Conservation (phyloP, 1,284 basidiomycete genomes). For the Fomes fomentarius region DNA sequence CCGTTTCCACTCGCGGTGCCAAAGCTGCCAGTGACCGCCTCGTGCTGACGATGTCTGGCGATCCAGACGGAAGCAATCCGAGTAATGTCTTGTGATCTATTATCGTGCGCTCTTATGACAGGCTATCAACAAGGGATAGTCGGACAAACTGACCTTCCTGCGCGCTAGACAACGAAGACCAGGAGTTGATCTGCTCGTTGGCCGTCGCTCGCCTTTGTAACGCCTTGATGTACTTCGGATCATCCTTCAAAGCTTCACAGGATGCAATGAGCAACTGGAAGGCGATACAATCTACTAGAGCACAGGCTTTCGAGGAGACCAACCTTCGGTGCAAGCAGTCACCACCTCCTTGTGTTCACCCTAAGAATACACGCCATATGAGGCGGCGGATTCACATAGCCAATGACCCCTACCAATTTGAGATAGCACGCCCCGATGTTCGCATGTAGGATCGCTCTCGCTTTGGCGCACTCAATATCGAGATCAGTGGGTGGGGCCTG, state of each 20-base stretch:
- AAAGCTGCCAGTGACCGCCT: constrained; percentile 55
- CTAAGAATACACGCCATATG: constrained; percentile 43
- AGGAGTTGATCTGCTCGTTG: constrained; percentile 81
- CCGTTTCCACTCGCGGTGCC: constrained; percentile 69
- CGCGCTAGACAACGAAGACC: constrained; percentile 81
- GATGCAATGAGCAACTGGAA: constrained; percentile 3
- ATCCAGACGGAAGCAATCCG: constrained; percentile 59
- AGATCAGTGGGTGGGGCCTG: constrained; percentile 32
- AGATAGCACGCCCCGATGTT: constrained; percentile 84
- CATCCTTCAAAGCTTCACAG: constrained; percentile 76
- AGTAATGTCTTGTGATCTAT: constrained; percentile 81
- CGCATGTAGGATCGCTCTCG: constrained; percentile 70
- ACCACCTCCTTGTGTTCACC: constrained; percentile 77
- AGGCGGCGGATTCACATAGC: neutral
- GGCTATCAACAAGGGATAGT: neutral
- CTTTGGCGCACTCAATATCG: constrained; percentile 53
- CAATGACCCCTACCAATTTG: constrained; percentile 58
- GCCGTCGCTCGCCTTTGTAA: constrained; percentile 85
- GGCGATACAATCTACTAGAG: constrained; percentile 2
- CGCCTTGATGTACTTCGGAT: constrained; percentile 86
- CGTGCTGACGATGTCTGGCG: constrained; percentile 53
- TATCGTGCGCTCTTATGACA: constrained; percentile 2
- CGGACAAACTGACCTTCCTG: constrained; percentile 71
- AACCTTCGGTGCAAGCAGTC: constrained; percentile 76
- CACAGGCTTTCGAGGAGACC: constrained; percentile 2